Evolutionary conservation across 2,329 filamentous ascomycete genomes (phyloP).

Genomic region (Herpotrichia juniperi): DNA sequence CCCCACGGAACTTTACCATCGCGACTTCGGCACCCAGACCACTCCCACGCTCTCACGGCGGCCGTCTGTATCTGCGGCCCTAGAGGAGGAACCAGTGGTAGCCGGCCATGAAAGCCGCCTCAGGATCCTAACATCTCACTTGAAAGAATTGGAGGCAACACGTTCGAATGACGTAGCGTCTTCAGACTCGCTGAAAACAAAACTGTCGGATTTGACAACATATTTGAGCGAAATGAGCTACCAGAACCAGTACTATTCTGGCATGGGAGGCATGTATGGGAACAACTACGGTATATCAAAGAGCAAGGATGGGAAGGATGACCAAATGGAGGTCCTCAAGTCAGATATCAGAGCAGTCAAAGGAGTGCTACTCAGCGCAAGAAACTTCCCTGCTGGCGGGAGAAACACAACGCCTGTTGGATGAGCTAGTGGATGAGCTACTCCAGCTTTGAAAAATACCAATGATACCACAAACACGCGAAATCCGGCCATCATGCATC

Average conservation of each 20-base stretch:
- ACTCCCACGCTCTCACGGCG: slow-evolving; percentile 57
- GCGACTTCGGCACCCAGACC: slow-evolving; percentile 81
- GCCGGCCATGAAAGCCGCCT: slow-evolving; percentile 53
- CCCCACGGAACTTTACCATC: slow-evolving; percentile 80
- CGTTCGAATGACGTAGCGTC: slow-evolving; percentile 58
- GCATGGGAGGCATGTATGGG: slow-evolving; percentile 43
- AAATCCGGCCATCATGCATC: no score
- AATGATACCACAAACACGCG: no score
- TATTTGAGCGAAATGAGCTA: slow-evolving; percentile 62
- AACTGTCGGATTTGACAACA: slow-evolving; percentile 62
- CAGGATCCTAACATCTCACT: slow-evolving; percentile 57
- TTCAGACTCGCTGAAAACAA: slow-evolving; percentile 55
- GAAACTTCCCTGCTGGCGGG: slow-evolving; percentile 65
- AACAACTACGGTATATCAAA: slow-evolving; percentile 30
- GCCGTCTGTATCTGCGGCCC: slow-evolving; percentile 30
- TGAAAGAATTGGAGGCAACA: slow-evolving; percentile 58
- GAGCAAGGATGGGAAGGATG: slow-evolving; percentile 64
- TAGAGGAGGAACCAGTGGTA: slow-evolving; percentile 34
- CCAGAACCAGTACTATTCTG: slow-evolving; percentile 50
- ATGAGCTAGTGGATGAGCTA: slow-evolving; percentile 20
- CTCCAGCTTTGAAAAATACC: not conserved
- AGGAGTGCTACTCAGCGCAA: slow-evolving; percentile 75
- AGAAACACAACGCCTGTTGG: slow-evolving; percentile 27
- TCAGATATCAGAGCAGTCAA: slow-evolving; percentile 80
- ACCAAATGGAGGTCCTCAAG: slow-evolving; percentile 75